Conservation (phyloP, 2,329 filamentous ascomycete genomes). For the Elsinoe arachidis region DNA sequence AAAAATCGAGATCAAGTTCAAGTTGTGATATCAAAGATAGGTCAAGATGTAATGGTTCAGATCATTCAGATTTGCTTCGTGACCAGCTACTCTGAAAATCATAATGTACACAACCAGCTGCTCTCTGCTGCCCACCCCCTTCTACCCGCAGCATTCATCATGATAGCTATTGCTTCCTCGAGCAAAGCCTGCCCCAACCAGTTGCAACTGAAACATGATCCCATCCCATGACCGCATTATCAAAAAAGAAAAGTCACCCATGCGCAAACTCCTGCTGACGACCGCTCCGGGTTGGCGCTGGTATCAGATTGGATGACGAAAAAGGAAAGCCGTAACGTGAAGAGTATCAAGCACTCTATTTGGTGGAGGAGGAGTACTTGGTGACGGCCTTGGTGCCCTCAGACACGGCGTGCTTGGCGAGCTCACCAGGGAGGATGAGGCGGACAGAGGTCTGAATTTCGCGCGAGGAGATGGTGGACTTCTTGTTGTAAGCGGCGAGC, state of each 20-base stretch:
- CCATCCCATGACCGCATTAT: constrained; percentile 47
- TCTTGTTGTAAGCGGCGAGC: constrained; percentile 99
- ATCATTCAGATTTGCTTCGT: constrained; percentile 14
- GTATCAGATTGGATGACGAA: constrained; percentile 17
- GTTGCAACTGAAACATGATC: constrained; percentile 24
- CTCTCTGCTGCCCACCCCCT: neutral
- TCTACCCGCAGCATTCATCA: constrained; percentile 9
- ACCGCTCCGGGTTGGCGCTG: constrained; percentile 11
- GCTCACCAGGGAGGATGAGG: constrained; percentile 94
- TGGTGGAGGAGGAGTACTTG: constrained; percentile 99
- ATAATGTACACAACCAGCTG: constrained; percentile 14
- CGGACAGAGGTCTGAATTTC: constrained; percentile 99
- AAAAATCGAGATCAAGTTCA: neutral
- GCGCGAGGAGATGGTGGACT: constrained; percentile 98
- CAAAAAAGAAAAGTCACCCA: constrained; percentile 32
- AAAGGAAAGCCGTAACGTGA: constrained; percentile 16
- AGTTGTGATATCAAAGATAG: neutral
- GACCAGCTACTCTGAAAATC: constrained; percentile 12
- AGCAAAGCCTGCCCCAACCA: constrained; percentile 16
- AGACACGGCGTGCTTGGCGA: constrained; percentile 98
- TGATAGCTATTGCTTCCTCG: constrained; percentile 17
- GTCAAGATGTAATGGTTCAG: constrained; percentile 18
- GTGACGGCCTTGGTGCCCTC: constrained; percentile 99
- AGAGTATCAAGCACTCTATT: constrained; percentile 56
- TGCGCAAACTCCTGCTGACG: constrained; percentile 16